Evolutionary conservation across 768 basidiomycete species (phyloP).

Genomic region (Hemileccinum impolitum): DNA sequence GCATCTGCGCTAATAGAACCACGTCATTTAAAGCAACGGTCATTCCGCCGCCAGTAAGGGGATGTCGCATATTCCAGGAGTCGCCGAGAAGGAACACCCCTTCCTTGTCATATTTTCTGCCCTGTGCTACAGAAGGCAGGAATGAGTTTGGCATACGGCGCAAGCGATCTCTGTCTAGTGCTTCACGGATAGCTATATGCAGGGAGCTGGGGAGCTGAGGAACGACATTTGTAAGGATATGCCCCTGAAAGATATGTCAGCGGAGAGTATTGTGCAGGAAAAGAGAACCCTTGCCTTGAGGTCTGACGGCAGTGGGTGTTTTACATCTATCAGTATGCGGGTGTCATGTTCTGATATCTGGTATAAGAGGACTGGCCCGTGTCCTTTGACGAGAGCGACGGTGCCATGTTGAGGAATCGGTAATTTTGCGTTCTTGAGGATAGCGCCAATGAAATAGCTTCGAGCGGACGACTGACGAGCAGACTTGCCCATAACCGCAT

Average conservation of each 20-base stretch:
- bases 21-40: conserved; percentile 91
- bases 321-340: conserved; percentile 90
- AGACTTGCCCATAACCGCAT: conserved; percentile 53
- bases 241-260: conserved; percentile 38
- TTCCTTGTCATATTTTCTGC: conserved; percentile 44
- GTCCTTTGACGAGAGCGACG: conserved; percentile 73
- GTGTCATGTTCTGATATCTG: conserved; percentile 89
- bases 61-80: conserved; percentile 99
- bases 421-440: conserved; percentile 72
- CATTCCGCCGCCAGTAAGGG: conserved; percentile 97
- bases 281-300: conserved; percentile 52
- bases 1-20: conserved; percentile 62
- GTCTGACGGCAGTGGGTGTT: conserved; percentile 76
- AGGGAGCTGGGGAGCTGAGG: conserved; percentile 79
- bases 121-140: conserved; percentile 76
- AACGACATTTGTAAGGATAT: conserved; percentile 69
- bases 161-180: conserved; percentile 77
- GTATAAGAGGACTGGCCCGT: conserved; percentile 89
- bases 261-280: not conserved
- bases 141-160: conserved; percentile 95
- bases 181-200: conserved; percentile 58
- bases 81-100: conserved; percentile 89
- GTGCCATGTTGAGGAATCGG: conserved; percentile 81
- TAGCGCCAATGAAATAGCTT: conserved; percentile 81
- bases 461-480: conserved; percentile 51